Conservation (phyloP, 305 asterid species). For the Rubia tinctorum region DNA sequence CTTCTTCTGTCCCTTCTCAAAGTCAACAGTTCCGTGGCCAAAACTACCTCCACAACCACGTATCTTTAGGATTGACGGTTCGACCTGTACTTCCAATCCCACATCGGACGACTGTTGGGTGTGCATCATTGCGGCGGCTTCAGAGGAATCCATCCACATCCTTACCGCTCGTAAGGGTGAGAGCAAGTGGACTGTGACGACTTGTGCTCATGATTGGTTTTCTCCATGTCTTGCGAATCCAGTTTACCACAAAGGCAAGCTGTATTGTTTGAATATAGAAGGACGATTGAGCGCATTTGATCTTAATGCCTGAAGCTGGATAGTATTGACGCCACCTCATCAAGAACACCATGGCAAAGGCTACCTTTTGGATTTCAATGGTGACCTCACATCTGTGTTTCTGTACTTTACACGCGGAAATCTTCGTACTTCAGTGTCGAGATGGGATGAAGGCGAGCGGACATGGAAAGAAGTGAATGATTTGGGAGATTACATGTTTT, state of each 20-base stretch:
- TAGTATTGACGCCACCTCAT: neutral
- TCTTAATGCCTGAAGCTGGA: neutral
- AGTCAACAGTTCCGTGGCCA: neutral
- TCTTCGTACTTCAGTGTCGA: too few species aligned
- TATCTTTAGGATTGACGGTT: too few species aligned
- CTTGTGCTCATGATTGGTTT: neutral
- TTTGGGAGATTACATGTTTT: too few species aligned
- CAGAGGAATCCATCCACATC: neutral
- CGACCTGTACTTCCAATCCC: neutral
- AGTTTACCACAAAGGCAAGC: neutral
- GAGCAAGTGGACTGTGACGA: neutral
- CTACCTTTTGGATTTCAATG: too few species aligned
- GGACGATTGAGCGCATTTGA: neutral
- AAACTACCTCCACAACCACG: neutral
- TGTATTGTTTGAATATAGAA: neutral
- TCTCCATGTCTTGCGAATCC: neutral
- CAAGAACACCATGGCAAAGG: neutral
- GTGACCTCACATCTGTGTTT: too few species aligned
- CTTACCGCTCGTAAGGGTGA: neutral
- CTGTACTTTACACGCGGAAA: too few species aligned
- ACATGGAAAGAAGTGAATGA: too few species aligned
- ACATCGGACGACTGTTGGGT: neutral
- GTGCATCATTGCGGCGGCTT: neutral
- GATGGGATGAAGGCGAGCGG: too few species aligned
- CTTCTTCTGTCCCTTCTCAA: neutral